A percentile compares a stretch with the other conserved stretches of the same genome.
phyloP scores from a whole-genome alignment of 495 filamentous ascomycete genomes.

The Neurospora tetraspora region DNA sequence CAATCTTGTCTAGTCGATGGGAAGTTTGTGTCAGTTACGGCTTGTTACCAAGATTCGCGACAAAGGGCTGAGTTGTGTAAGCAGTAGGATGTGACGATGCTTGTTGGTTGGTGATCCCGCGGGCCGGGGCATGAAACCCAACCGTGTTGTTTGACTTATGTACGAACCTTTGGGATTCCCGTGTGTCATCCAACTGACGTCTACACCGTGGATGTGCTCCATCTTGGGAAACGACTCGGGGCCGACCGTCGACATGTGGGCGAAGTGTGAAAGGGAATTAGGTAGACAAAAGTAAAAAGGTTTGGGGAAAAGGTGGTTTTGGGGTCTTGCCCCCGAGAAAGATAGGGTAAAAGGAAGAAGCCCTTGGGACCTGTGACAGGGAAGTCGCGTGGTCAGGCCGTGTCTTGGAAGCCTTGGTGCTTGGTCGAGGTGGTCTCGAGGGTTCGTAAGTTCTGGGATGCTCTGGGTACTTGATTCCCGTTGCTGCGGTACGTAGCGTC shows the following conservation, averaged over 20 bases:
- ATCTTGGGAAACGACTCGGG: constrained; percentile 26
- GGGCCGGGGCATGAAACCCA: not conserved
- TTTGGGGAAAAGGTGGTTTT: not conserved
- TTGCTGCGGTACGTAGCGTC: not conserved
- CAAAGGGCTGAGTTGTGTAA: not conserved
- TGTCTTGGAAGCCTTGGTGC: not conserved
- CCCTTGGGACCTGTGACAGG: not conserved
- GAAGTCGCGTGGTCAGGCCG: not conserved
- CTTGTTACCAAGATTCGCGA: not conserved
- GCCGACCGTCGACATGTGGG: not conserved
- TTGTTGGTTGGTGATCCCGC: not conserved
- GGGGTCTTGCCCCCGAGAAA: not conserved
- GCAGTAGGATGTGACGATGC: not conserved
- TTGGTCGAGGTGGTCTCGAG: too few relatives aligned
- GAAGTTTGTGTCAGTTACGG: not conserved
- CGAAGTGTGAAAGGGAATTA: too few relatives aligned
- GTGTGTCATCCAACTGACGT: constrained; percentile 58
- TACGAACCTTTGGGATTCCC: constrained; percentile 40
- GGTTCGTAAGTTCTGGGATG: too few relatives aligned
- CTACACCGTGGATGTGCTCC: constrained; percentile 55
- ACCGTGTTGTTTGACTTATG: too few relatives aligned
- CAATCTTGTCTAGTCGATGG: constrained; percentile 11
- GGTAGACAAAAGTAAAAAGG: not conserved
- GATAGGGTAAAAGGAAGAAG: not conserved
- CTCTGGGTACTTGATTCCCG: not conserved